Percentiles rank a stretch among this genome's conserved stretches.
phyloP scores from a whole-genome alignment of 257 asterid genomes.

The Nicotiana benthamiana region DNA sequence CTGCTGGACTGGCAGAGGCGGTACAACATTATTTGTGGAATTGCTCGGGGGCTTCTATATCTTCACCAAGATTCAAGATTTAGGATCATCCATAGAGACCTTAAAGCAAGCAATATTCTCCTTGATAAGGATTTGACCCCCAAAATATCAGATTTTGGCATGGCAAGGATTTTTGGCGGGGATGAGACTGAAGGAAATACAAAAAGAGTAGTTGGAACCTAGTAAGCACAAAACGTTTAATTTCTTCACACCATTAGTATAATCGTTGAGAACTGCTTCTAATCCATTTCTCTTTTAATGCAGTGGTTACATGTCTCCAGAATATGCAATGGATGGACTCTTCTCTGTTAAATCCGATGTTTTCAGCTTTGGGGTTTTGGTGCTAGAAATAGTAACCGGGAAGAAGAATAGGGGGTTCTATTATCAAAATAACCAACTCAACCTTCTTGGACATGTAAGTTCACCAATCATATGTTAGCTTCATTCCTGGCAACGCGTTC shows the following conservation, averaged over 20 bases:
- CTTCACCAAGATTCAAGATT: slow-evolving; percentile 82
- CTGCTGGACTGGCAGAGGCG: slow-evolving; percentile 55
- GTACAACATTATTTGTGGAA: slow-evolving; percentile 59
- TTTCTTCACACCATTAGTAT: background rate
- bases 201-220: slow-evolving; percentile 65
- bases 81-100: slow-evolving; percentile 69
- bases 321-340: slow-evolving; percentile 78
- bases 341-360: slow-evolving; percentile 71
- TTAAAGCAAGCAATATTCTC: slow-evolving; percentile 70
- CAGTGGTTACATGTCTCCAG: slow-evolving; percentile 87
- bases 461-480: background rate
- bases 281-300: background rate
- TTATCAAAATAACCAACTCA: slow-evolving; percentile 53
- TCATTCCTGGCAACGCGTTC: background rate
- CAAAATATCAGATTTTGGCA: slow-evolving; percentile 76
- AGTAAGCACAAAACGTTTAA: slow-evolving; percentile 30
- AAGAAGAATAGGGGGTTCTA: slow-evolving; percentile 65
- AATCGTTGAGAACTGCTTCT: background rate
- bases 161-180: slow-evolving; percentile 76
- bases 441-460: slow-evolving; percentile 70
- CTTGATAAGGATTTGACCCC: slow-evolving; percentile 62
- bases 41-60: slow-evolving; percentile 63
- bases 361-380: slow-evolving; percentile 73
- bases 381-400: slow-evolving; percentile 59
- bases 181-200: slow-evolving; percentile 70